These are phyloP conservation scores for Neurospora pannonica DNA, from an alignment of 495 filamentous ascomycete species.

Conservation along the genomic window DNA sequence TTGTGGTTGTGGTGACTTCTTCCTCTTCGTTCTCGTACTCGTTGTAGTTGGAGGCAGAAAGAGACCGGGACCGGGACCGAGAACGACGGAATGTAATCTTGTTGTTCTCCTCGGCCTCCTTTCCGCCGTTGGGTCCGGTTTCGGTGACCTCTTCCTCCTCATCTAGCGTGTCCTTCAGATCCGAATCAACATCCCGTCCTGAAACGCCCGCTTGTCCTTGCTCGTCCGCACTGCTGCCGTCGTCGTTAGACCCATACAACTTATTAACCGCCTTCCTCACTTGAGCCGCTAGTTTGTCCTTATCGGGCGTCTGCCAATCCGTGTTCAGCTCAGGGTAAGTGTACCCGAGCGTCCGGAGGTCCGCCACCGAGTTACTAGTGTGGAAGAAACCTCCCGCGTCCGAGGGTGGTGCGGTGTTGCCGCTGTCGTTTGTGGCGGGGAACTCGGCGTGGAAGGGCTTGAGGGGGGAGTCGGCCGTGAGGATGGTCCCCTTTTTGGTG, in stretches of 20 bases:
- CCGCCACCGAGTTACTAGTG: constrained; percentile 28
- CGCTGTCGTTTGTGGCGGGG: neutral
- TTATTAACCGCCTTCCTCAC: constrained; percentile 22
- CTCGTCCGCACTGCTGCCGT: neutral
- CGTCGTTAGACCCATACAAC: constrained; percentile 17
- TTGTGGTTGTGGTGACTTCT: neutral
- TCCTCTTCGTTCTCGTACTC: neutral
- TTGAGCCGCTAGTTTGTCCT: constrained; percentile 10
- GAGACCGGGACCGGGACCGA: neutral
- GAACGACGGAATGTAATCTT: neutral
- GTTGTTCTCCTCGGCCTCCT: neutral
- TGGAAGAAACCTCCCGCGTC: constrained; percentile 16
- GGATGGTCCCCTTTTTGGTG: constrained; percentile 15
- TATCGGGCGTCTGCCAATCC: constrained; percentile 7
- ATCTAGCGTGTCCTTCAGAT: neutral
- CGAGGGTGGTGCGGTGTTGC: neutral
- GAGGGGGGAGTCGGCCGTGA: constrained; percentile 31
- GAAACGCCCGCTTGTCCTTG: neutral
- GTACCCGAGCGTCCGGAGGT: constrained; percentile 31
- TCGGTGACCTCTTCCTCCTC: neutral
- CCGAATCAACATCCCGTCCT: neutral
- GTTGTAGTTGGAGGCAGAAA: neutral
- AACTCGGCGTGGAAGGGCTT: constrained; percentile 34
- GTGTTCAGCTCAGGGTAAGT: constrained; percentile 34
- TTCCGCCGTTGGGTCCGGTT: neutral